Evolutionary conservation across 805 yeast genomes (phyloP).

Genomic region (Danielia reshetovae): DNA sequence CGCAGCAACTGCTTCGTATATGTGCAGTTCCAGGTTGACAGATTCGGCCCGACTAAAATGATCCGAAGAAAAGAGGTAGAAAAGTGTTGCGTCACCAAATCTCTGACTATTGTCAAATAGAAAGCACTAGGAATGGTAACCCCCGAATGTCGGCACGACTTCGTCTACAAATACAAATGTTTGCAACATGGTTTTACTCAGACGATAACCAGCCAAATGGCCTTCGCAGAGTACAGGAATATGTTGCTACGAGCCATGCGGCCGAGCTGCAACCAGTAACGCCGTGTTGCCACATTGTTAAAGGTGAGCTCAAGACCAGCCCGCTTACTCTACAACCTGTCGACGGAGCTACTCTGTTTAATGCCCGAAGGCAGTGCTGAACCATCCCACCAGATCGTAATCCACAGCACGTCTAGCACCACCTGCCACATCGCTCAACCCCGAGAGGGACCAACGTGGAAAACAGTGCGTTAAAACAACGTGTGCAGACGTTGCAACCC

Average conservation of each 20-base stretch:
- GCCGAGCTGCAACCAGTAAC: slow-evolving; percentile 55
- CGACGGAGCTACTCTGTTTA: slow-evolving; percentile 96
- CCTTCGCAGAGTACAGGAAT: slow-evolving; percentile 99
- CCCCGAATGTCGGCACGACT: too few relatives aligned
- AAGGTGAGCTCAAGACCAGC: slow-evolving; percentile 58
- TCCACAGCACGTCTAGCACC: slow-evolving; percentile 14
- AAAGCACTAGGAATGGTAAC: too few relatives aligned
- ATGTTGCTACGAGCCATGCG: slow-evolving; percentile 81
- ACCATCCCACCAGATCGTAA: slow-evolving; percentile 2
- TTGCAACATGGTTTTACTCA: slow-evolving; percentile 99
- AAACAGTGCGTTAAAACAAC: slow-evolving; percentile 7
- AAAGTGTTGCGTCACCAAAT: too few relatives aligned
- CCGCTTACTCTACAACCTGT: slow-evolving; percentile 83
- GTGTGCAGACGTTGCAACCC: slow-evolving; percentile 7
- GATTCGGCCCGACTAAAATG: too few relatives aligned
- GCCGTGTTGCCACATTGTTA: slow-evolving; percentile 24
- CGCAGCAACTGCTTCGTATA: too few relatives aligned
- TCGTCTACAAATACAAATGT: too few relatives aligned
- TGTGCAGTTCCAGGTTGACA: too few relatives aligned
- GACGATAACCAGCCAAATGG: slow-evolving; percentile 87
- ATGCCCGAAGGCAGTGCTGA: slow-evolving; percentile 25
- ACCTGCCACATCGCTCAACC: slow-evolving; percentile 47
- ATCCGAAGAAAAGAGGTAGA: too few relatives aligned
- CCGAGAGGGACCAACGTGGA: slow-evolving; percentile 39
- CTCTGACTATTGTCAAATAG: too few relatives aligned